phyloP scores from a whole-genome alignment of 1,139 yeast genomes.

The Candida tetrigidarum region DNA sequence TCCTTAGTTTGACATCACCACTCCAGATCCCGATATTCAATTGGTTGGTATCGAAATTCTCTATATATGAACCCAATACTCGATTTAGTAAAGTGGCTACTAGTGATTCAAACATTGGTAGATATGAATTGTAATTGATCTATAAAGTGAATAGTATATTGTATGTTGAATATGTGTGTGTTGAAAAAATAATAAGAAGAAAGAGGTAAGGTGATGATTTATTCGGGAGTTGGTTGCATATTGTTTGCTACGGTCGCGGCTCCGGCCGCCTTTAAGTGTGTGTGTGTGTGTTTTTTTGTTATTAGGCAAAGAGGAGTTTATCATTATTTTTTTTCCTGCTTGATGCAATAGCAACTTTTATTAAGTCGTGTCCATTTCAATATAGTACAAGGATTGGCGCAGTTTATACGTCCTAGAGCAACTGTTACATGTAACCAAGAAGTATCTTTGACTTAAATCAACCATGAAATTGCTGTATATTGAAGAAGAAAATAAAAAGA shows the following conservation, averaged over 20 bases:
- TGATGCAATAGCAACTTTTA: background rate
- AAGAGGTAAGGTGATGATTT: no score
- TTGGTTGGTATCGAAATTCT: slow-evolving; percentile 94
- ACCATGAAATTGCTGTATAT: background rate
- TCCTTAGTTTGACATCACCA: slow-evolving; percentile 89
- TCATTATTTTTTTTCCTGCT: no score
- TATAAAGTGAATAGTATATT: background rate
- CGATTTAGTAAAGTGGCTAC: slow-evolving; percentile 59
- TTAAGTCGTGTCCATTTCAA: slow-evolving; percentile 1
- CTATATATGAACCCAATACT: slow-evolving; percentile 75
- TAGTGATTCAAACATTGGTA: slow-evolving; percentile 56
- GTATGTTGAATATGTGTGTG: background rate
- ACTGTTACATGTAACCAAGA: background rate
- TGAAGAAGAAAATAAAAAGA: background rate
- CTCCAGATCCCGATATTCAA: slow-evolving; percentile 96
- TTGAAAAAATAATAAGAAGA: background rate
- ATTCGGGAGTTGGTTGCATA: no score
- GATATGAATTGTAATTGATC: background rate
- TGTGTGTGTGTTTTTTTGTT: no score
- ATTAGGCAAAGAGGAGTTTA: no score
- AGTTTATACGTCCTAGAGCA: background rate
- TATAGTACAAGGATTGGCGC: background rate
- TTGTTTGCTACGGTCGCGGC: no score
- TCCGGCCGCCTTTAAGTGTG: background rate
- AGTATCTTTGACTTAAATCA: no score